Conservation (phyloP, 1,284 basidiomycete genomes). For the Prillingera fragicola region DNA sequence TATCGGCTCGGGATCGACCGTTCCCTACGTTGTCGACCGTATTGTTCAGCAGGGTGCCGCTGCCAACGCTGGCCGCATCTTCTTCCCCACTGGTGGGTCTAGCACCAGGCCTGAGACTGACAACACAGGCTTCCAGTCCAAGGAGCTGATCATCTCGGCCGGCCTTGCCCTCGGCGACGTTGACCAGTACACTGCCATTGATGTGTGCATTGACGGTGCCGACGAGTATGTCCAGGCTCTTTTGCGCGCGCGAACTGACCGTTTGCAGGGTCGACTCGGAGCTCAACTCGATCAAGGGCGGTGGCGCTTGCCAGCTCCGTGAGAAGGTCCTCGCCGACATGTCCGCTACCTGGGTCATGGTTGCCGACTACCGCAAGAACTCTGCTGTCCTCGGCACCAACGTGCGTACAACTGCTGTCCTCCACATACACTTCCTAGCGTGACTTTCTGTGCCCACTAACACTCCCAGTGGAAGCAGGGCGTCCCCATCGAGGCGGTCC, state of each 20-base stretch:
- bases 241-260: background rate
- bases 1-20: slow-evolving; percentile 90
- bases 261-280: slow-evolving; percentile 68
- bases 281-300: slow-evolving; percentile 95
- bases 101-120: background rate
- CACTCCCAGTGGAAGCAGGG: slow-evolving; percentile 69
- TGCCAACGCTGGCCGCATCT: slow-evolving; percentile 72
- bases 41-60: slow-evolving; percentile 77
- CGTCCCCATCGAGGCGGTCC: slow-evolving; percentile 91
- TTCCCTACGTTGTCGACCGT: slow-evolving; percentile 94
- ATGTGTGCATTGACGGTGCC: slow-evolving; percentile 95
- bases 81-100: slow-evolving; percentile 74
- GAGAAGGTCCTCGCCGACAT: slow-evolving; percentile 98
- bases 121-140: slow-evolving; percentile 83
- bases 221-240: slow-evolving; percentile 75
- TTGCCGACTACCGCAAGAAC: slow-evolving; percentile 95
- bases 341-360: slow-evolving; percentile 88
- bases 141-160: slow-evolving; percentile 82
- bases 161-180: slow-evolving; percentile 83
- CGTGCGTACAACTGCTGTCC: slow-evolving; percentile 51
- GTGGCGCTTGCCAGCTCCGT: slow-evolving; percentile 91
- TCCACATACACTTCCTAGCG: background rate
- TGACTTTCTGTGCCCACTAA: background rate
- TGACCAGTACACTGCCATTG: slow-evolving; percentile 80
- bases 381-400: slow-evolving; percentile 72